phyloP scores from a whole-genome alignment of 1,284 basidiomycete genomes.

The Microbotryum violaceum region DNA sequence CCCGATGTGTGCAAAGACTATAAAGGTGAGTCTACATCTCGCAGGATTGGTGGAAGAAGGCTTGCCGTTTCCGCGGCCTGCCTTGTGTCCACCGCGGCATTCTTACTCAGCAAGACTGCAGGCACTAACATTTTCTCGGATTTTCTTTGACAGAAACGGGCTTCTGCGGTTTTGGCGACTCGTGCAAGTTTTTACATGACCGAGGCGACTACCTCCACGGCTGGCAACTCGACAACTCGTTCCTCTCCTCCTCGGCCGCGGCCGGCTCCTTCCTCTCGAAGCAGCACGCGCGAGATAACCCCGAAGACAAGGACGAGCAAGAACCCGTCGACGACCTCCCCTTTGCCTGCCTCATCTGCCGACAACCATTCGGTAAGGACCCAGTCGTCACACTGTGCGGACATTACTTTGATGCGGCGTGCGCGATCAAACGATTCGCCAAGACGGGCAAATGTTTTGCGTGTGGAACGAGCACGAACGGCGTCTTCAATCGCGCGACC shows the following conservation, averaged over 20 bases:
- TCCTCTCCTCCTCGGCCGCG: slow-evolving; percentile 36
- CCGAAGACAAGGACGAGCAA: slow-evolving; percentile 51
- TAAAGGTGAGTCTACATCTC: slow-evolving; percentile 58
- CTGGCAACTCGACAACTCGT: slow-evolving; percentile 79
- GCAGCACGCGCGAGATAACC: slow-evolving; percentile 38
- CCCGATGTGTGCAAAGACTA: slow-evolving; percentile 99
- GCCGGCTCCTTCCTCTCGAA: slow-evolving; percentile 32
- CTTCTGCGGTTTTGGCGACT: slow-evolving; percentile 97
- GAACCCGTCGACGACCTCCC: slow-evolving; percentile 78
- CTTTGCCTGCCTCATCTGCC: slow-evolving; percentile 93
- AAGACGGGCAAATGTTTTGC: slow-evolving; percentile 95
- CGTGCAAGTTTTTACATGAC: slow-evolving; percentile 65
- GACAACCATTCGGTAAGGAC: slow-evolving; percentile 85
- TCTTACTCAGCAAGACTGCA: too few relatives aligned
- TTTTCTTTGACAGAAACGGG: slow-evolving; percentile 68
- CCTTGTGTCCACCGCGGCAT: too few relatives aligned
- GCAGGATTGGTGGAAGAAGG: neutral
- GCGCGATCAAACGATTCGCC: slow-evolving; percentile 57
- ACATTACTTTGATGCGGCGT: slow-evolving; percentile 83
- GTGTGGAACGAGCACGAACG: slow-evolving; percentile 83
- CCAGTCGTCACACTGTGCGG: slow-evolving; percentile 93
- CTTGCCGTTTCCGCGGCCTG: too few relatives aligned
- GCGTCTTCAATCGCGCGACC: slow-evolving; percentile 69
- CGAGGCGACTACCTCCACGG: slow-evolving; percentile 76
- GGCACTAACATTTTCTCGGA: slow-evolving; percentile 21